phyloP scores from a whole-genome alignment of 305 asterid genomes.

The Fraxinus velutina region DNA sequence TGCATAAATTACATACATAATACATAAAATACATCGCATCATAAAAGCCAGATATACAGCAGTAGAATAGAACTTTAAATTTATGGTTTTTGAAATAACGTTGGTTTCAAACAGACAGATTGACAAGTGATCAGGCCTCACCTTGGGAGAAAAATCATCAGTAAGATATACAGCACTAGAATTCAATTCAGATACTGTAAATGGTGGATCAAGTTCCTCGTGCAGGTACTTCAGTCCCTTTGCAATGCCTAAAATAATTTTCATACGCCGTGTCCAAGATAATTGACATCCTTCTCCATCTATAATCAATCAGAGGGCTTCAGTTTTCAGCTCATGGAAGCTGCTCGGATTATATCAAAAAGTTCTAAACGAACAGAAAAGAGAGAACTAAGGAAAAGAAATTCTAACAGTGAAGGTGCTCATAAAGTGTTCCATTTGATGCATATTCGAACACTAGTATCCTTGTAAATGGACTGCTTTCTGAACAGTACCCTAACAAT shows the following conservation, averaged over 20 bases:
- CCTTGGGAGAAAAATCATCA: constrained; percentile 96
- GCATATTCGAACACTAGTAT: constrained; percentile 94
- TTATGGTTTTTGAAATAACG: not conserved
- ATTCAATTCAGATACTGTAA: constrained; percentile 75
- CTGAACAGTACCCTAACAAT: constrained; percentile 82
- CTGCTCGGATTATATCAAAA: not conserved
- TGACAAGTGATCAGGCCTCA: constrained; percentile 22
- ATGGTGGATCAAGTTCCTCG: constrained; percentile 76
- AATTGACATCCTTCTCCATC: constrained; percentile 93
- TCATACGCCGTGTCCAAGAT: constrained; percentile 96
- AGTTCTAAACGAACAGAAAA: not conserved
- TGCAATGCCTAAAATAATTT: constrained; percentile 76
- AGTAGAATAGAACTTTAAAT: not conserved
- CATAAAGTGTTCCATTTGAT: constrained; percentile 85
- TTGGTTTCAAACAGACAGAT: not conserved
- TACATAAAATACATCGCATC: not conserved
- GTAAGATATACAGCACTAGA: constrained; percentile 86
- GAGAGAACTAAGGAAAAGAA: not conserved
- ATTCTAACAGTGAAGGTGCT: constrained; percentile 84
- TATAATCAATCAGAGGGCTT: constrained; percentile 24
- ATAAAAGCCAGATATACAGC: not conserved
- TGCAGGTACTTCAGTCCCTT: constrained; percentile 80
- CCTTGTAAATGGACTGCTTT: constrained; percentile 76
- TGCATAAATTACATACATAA: not conserved
- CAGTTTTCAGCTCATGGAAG: constrained; percentile 6